Evolutionary conservation across 768 basidiomycete species (phyloP).

Genomic region (Hygrocybe punicea): DNA sequence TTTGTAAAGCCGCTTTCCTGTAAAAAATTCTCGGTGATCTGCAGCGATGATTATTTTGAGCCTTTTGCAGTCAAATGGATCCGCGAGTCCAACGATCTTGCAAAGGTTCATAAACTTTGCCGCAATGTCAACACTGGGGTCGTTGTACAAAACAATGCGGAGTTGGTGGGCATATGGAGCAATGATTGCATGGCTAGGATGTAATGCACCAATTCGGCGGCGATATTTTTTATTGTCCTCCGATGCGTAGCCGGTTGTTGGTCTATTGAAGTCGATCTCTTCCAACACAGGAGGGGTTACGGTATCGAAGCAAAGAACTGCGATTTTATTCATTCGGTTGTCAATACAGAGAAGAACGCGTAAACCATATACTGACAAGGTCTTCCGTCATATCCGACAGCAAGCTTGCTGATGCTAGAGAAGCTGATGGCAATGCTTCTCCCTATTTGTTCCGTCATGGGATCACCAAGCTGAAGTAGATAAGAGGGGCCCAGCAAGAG

Average conservation of each 20-base stretch:
- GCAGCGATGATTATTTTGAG: constrained; percentile 45
- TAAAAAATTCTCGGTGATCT: constrained; percentile 48
- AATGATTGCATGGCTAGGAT: constrained; percentile 55
- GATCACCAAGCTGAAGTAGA: constrained; percentile 55
- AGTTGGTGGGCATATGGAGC: constrained; percentile 72
- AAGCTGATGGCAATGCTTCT: constrained; percentile 54
- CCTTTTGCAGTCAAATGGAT: constrained; percentile 31
- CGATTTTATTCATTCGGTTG: background rate
- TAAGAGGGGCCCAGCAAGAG: background rate
- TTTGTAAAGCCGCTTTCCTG: constrained; percentile 41
- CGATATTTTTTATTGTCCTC: constrained; percentile 47
- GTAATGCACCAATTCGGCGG: constrained; percentile 55
- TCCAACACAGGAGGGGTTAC: constrained; percentile 64
- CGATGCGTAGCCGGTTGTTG: constrained; percentile 40
- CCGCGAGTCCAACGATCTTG: constrained; percentile 42
- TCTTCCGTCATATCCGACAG: constrained; percentile 58
- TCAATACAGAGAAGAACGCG: constrained; percentile 8
- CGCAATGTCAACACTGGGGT: constrained; percentile 45
- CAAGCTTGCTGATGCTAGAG: constrained; percentile 56
- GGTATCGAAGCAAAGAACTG: constrained; percentile 69
- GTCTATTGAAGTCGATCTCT: constrained; percentile 53
- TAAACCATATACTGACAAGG: constrained; percentile 53
- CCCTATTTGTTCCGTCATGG: constrained; percentile 48
- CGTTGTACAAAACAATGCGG: constrained; percentile 55
- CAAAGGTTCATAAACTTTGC: constrained; percentile 55